Evolutionary conservation across 148 eudicot genomes (phyloP).

Genomic region (Tetragonia tetragonoides): DNA sequence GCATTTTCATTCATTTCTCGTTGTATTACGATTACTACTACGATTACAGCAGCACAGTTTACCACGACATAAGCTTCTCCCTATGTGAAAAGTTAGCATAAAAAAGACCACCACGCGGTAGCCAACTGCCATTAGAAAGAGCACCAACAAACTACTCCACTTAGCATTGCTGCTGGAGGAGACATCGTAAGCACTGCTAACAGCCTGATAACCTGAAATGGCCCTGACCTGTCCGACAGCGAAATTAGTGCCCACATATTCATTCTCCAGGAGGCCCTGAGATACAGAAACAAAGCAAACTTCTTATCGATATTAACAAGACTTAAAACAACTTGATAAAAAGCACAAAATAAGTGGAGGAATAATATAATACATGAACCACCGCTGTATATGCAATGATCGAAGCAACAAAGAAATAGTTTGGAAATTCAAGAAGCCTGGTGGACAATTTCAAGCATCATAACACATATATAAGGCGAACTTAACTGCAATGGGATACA

Average conservation of each 20-base stretch:
- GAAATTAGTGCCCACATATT: constrained; percentile 61
- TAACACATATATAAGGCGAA: no score
- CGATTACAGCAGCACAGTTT: constrained; percentile 41
- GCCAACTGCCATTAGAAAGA: constrained; percentile 77
- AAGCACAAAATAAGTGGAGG: not conserved
- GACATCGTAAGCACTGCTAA: constrained; percentile 62
- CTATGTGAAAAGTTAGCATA: constrained; percentile 52
- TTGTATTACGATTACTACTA: constrained; percentile 36
- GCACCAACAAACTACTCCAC: constrained; percentile 76
- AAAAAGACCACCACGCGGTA: constrained; percentile 66
- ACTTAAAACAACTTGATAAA: not conserved
- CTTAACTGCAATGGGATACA: not conserved
- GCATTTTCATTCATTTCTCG: constrained; percentile 39
- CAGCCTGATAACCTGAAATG: constrained; percentile 81
- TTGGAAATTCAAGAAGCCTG: no score
- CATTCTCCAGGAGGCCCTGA: constrained; percentile 94
- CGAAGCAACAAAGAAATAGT: no score
- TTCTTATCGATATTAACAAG: not conserved
- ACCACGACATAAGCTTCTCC: constrained; percentile 33
- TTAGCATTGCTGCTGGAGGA: constrained; percentile 58
- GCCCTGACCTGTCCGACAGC: constrained; percentile 89
- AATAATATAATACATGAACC: no score
- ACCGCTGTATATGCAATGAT: no score
- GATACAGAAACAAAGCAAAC: not conserved
- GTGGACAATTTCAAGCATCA: no score